Percentiles rank a stretch among this genome's conserved stretches.
These are phyloP conservation scores for Penicillium fimorum DNA, from an alignment of 495 filamentous ascomycete genomes.

Conservation along the genomic window DNA sequence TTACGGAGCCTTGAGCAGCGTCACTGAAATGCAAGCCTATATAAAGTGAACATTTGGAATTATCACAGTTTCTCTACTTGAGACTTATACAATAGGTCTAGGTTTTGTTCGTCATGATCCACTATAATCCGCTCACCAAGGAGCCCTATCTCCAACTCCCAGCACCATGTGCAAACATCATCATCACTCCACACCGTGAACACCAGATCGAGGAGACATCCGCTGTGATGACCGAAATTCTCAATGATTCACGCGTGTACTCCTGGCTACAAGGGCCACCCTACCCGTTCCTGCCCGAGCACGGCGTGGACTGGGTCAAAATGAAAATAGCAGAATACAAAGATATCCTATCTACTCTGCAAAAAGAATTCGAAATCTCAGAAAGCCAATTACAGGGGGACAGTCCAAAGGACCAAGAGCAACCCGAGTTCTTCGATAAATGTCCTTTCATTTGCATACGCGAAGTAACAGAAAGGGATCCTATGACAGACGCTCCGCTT, in stretches of 20 bases:
- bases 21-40: not conserved
- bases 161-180: slow-evolving; percentile 26
- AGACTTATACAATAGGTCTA: not conserved
- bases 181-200: slow-evolving; percentile 28
- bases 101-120: slow-evolving; percentile 7
- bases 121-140: slow-evolving; percentile 15
- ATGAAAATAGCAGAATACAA: slow-evolving; percentile 1
- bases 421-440: slow-evolving; percentile 12
- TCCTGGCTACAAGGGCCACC: slow-evolving; percentile 22
- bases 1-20: not conserved
- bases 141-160: slow-evolving; percentile 30
- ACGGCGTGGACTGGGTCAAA: slow-evolving; percentile 19
- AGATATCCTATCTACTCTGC: slow-evolving; percentile 2
- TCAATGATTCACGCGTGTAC: slow-evolving; percentile 26
- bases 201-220: slow-evolving; percentile 10
- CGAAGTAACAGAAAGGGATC: slow-evolving; percentile 14
- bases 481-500: slow-evolving; percentile 8
- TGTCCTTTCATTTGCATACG: slow-evolving; percentile 31
- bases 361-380: slow-evolving; percentile 3
- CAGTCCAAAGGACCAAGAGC: not conserved
- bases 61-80: not conserved
- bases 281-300: slow-evolving; percentile 20
- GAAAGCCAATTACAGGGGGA: not conserved
- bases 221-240: slow-evolving; percentile 1
- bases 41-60: not conserved